Conservation (phyloP, 306 rosid genomes). For the Luffa acutangula region DNA sequence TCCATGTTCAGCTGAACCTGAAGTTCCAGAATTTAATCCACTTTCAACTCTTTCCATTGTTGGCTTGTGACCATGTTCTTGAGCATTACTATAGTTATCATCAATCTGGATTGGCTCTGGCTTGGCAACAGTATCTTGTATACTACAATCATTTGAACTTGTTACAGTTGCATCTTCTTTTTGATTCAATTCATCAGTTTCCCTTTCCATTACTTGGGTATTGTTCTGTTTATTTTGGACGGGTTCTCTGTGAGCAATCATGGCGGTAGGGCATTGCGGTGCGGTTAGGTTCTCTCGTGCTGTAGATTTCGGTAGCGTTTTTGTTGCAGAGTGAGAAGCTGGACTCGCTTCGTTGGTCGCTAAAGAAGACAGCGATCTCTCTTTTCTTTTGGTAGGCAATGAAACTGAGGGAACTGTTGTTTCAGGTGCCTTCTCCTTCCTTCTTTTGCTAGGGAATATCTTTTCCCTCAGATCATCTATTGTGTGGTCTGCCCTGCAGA, state of each 20-base stretch:
- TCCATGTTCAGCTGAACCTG: background rate
- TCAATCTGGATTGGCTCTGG: background rate
- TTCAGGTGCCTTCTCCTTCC: constrained; percentile 49
- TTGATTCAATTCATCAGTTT: background rate
- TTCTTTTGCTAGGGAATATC: constrained; percentile 55
- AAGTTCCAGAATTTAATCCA: background rate
- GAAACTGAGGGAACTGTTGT: constrained; percentile 34
- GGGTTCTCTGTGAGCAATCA: background rate
- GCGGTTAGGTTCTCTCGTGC: background rate
- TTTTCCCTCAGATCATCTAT: constrained; percentile 85
- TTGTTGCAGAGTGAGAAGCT: background rate
- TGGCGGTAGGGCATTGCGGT: background rate
- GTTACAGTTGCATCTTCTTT: background rate
- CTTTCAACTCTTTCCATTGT: background rate
- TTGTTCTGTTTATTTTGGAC: background rate
- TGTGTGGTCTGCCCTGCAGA: constrained; percentile 90
- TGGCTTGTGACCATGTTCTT: background rate
- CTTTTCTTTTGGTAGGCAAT: constrained; percentile 72
- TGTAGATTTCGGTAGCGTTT: constrained; percentile 42
- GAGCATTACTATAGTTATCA: background rate
- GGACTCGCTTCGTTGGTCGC: constrained; percentile 18
- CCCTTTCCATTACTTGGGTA: background rate
- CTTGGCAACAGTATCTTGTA: background rate
- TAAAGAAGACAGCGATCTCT: constrained; percentile 74
- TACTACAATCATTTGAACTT: background rate